These are phyloP conservation scores for Boletus reticuloceps DNA, from an alignment of 768 basidiomycete species.

Conservation along the genomic window DNA sequence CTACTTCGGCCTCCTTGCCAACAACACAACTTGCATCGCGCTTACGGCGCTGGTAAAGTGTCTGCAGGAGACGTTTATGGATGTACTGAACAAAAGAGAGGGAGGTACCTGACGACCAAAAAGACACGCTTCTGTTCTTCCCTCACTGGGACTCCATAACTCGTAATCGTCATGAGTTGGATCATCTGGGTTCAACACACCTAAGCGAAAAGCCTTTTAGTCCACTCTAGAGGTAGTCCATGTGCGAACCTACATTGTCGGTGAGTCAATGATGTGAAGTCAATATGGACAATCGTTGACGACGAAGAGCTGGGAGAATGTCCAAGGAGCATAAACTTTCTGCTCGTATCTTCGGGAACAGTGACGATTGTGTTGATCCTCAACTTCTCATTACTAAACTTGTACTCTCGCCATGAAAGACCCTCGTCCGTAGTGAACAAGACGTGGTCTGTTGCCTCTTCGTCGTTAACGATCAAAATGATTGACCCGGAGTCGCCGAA, in stretches of 20 bases:
- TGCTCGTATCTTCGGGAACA: slow-evolving; percentile 85
- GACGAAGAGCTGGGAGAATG: slow-evolving; percentile 42
- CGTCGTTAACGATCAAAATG: slow-evolving; percentile 92
- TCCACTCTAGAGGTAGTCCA: neutral
- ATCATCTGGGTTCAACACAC: slow-evolving; percentile 64
- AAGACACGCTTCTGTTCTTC: slow-evolving; percentile 81
- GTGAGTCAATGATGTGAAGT: slow-evolving; percentile 77
- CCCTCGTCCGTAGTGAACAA: slow-evolving; percentile 92
- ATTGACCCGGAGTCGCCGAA: slow-evolving; percentile 97
- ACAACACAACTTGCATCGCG: slow-evolving; percentile 82
- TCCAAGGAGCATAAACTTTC: slow-evolving; percentile 87
- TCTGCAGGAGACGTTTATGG: slow-evolving; percentile 42
- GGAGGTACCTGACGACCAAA: slow-evolving; percentile 81
- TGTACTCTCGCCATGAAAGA: slow-evolving; percentile 81
- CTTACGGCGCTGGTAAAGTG: slow-evolving; percentile 85
- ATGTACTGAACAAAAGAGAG: neutral
- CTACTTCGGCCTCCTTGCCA: slow-evolving; percentile 60
- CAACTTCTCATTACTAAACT: slow-evolving; percentile 69
- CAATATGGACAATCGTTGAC: slow-evolving; percentile 72
- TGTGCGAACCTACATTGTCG: slow-evolving; percentile 62
- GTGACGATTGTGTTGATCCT: slow-evolving; percentile 79
- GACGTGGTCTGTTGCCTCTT: slow-evolving; percentile 86
- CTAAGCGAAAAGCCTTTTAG: slow-evolving; percentile 37
- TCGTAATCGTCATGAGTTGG: slow-evolving; percentile 92
- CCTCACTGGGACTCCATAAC: slow-evolving; percentile 92